Evolutionary conservation across 2,329 filamentous ascomycete species (phyloP), one percentile per base, ranked within the genome.

Genomic region (Myriosclerotinia curreyana): DNA sequence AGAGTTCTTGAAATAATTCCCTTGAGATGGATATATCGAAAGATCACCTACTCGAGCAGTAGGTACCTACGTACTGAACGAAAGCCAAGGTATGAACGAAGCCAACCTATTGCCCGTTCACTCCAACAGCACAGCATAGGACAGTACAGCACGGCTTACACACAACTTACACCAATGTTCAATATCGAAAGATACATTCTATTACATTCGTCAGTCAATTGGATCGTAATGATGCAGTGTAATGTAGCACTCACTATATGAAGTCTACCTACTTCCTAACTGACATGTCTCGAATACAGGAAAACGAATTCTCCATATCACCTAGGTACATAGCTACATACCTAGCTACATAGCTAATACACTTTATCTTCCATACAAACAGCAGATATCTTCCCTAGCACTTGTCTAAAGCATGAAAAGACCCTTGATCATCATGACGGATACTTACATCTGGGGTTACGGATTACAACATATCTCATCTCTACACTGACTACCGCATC

Each of bases 381-480:
- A 40, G 12, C 38, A 40, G 4, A 40, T 40, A 3, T 40, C 12
- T 20, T 20, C 14, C 40, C 40, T 20, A 17, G 15, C 20, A n/a
- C 40, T 7, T 14, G 20, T 44, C 17, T 44, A 44, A 44, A 20
- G 17, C 5, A 6, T 20, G 15, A 53, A 20, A 36, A 28, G 48
- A 61, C 58, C 58, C 58, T 44, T 61, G 58, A 53, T 61, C 25
- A 46, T 58, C 46, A 34, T 52, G 58, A 42, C 58, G 58, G 58
- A 28, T 52, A 52, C 46, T n/a, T 53, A 52, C 58, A 61, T 61
- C 36, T 50, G 48, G 31, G 58, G 58, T 51, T 42, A 42, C 58
- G 48, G 36, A 22, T 53, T 15, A 36, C 40, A 58, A 58, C 54
- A 58, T 44, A 58, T 58, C 28, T 58, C 46, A 58, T 58, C 54